Evolutionary conservation across 257 asterid species (phyloP), one percentile per base, ranked within the genome.

Genomic region (Capsicum rhomboideum): DNA sequence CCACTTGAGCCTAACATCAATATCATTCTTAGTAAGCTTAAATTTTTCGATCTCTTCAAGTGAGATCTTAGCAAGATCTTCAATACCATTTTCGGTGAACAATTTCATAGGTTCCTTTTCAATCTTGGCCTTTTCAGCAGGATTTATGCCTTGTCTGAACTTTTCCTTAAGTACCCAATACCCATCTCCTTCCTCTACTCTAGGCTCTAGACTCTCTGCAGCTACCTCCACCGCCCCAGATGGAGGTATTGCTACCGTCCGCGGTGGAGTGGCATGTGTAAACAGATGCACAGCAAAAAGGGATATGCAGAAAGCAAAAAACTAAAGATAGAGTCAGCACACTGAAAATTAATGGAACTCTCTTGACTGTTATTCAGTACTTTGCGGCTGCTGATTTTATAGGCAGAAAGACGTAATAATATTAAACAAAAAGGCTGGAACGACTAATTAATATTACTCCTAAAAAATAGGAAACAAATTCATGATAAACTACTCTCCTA

Each of bases 1-100:
- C 99, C 99, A 96, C 82, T 96, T 96, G 88, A 96, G 98, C 80
- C 99, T 91, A 2, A 90, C 87, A 83, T 96, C 99, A 84, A 96
- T 89, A 56, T 96, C 99, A 79, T 96, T 98, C 68, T 94, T 96
- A 11, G 88, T 89, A 8, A 90, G 85, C 89, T 94, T 96, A 0
- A 93, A 88, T 66, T 91, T 88, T 3, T 94, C 99, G 23, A 96
- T 88, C 20, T 93, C 98, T 85, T 94, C 98, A 21, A 96, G 82
- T 0, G 97, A 77, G 28, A 94, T 90, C 67, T 91, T 90, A 0
- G 98, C 82, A 16, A 94, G 95, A 44, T 93, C 94, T 79, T 92
- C 92, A 44, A 94, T 89, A 10, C 91, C 98, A 84, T 93, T 94
- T 52, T 93, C 98, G 93, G 93, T 90, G 87, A 96, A 94, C 86